phyloP scores from a whole-genome alignment of 352 stramenopile genomes.

The Albugo laibachii region DNA sequence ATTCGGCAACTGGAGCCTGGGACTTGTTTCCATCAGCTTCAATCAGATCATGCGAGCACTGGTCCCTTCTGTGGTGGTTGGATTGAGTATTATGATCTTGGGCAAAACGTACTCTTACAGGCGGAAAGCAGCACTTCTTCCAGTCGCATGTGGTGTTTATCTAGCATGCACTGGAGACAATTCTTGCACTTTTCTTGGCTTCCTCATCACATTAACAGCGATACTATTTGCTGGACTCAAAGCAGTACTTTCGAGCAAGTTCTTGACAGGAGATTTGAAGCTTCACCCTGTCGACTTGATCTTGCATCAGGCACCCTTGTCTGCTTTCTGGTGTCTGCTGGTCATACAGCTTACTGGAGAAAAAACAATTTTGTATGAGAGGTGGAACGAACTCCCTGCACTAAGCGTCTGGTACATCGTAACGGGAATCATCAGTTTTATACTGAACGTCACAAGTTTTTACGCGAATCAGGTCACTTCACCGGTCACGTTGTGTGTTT shows the following conservation, averaged over 20 bases:
- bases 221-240: conserved; percentile 85
- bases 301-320: conserved; percentile 83
- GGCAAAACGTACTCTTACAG: conserved; percentile 54
- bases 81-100: conserved; percentile 63
- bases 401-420: conserved; percentile 61
- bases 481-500: conserved; percentile 86
- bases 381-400: conserved; percentile 38
- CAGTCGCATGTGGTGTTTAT: conserved; percentile 69
- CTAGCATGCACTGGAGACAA: conserved; percentile 78
- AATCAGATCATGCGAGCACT: conserved; percentile 87
- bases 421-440: conserved; percentile 79
- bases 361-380: conserved; percentile 28
- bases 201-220: conserved; percentile 76
- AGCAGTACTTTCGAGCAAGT: conserved; percentile 83
- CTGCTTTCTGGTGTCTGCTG: conserved; percentile 76
- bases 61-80: conserved; percentile 58
- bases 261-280: conserved; percentile 86
- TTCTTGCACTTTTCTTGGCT: conserved; percentile 69
- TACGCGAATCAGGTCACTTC: conserved; percentile 90
- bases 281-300: conserved; percentile 86
- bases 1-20: conserved; percentile 85
- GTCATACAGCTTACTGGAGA: conserved; percentile 66
- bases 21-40: conserved; percentile 87
- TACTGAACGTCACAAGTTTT: conserved; percentile 88
- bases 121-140: conserved; percentile 52